These are phyloP conservation scores for Pistacia vera DNA, from an alignment of 345 rosid species.

Conservation along the genomic window DNA sequence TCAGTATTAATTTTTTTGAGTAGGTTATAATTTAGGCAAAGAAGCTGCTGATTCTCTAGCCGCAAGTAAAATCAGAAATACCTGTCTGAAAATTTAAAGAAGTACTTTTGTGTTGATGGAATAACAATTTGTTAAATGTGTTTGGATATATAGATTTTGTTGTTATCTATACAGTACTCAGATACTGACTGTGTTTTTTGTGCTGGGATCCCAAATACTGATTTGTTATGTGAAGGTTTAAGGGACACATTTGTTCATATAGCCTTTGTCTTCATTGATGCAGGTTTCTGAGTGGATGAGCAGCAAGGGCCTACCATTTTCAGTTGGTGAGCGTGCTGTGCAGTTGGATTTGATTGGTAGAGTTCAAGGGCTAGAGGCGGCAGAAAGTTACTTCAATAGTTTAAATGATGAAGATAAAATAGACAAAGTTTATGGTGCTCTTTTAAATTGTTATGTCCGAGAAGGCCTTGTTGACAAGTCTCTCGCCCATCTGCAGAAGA, in stretches of 20 bases:
- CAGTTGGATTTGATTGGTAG: slow-evolving; percentile 49
- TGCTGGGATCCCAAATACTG: not conserved
- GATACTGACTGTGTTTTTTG: not conserved
- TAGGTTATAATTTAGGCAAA: not conserved
- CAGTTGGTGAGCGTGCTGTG: slow-evolving; percentile 36
- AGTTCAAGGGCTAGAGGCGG: slow-evolving; percentile 41
- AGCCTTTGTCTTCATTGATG: slow-evolving; percentile 10
- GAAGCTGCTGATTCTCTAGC: not conserved
- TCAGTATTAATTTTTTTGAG: not conserved
- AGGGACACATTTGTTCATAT: not conserved
- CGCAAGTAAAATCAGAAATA: not conserved
- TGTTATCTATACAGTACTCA: not conserved
- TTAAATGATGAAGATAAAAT: slow-evolving; percentile 31
- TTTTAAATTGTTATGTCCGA: slow-evolving; percentile 45
- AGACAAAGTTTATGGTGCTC: slow-evolving; percentile 47
- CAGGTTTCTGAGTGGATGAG: slow-evolving; percentile 54
- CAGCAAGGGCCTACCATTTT: slow-evolving; percentile 16
- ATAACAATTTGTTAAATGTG: not conserved
- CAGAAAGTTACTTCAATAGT: slow-evolving; percentile 41
- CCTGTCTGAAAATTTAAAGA: too few relatives aligned
- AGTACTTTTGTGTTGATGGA: too few relatives aligned
- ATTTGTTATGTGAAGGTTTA: not conserved
- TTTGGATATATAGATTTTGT: not conserved
- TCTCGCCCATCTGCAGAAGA: slow-evolving; percentile 37
- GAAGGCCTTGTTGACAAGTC: slow-evolving; percentile 45